phyloP scores from a whole-genome alignment of 2,329 filamentous ascomycete species.

The Ploettnerulaceae sp. region DNA sequence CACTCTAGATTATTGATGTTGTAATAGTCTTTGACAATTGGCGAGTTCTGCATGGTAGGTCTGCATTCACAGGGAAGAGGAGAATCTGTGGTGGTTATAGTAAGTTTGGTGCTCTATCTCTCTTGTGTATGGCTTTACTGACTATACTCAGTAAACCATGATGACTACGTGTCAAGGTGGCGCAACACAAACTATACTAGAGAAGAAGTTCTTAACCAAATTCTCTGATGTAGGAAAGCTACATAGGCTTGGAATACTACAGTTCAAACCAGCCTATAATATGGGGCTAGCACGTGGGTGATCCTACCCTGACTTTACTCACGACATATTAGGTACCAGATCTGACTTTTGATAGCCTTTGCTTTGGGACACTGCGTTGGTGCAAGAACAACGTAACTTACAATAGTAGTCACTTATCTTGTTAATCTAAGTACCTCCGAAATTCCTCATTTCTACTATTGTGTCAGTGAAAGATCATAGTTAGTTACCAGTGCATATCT shows the following conservation, averaged over 20 bases:
- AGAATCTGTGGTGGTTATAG: constrained; percentile 90
- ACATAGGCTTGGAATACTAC: background rate
- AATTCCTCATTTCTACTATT: too few species aligned
- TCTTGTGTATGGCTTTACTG: background rate
- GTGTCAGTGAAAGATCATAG: too few species aligned
- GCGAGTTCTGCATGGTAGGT: constrained; percentile 84
- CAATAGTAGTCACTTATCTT: too few species aligned
- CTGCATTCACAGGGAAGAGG: constrained; percentile 75
- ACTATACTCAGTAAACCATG: constrained; percentile 59
- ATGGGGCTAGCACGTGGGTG: too few species aligned
- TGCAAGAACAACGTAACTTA: too few species aligned
- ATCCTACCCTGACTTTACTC: too few species aligned
- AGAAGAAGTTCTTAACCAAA: constrained; percentile 26
- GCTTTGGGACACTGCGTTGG: too few species aligned
- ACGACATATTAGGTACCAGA: too few species aligned
- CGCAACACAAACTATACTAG: constrained; percentile 60
- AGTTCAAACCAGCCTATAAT: too few species aligned
- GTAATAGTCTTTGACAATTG: constrained; percentile 86
- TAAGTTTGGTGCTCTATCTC: constrained; percentile 46
- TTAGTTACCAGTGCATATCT: too few species aligned
- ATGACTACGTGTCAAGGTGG: constrained; percentile 76
- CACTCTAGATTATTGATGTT: background rate
- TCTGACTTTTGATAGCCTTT: too few species aligned
- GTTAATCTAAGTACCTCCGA: too few species aligned
- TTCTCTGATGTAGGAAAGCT: constrained; percentile 20